Evolutionary conservation across 768 basidiomycete species (phyloP).

Genomic region (Suillus luteus): DNA sequence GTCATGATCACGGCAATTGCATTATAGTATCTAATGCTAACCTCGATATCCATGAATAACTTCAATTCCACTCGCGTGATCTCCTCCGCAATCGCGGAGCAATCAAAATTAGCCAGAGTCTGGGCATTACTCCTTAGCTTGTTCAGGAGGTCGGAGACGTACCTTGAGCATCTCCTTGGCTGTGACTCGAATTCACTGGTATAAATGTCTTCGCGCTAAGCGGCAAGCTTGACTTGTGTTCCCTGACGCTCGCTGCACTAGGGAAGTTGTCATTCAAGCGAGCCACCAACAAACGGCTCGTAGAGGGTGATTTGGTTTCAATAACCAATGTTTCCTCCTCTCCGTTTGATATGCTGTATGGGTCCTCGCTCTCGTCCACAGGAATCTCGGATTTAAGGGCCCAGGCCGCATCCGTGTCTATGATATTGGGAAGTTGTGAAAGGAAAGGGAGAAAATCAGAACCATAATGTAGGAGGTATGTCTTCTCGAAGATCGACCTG

Average conservation of each 20-base stretch:
- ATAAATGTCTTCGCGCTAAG: conserved; percentile 48
- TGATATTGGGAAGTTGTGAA: conserved; percentile 60
- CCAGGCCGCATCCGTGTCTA: conserved; percentile 75
- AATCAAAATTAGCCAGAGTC: conserved; percentile 56
- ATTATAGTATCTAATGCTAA: conserved; percentile 36
- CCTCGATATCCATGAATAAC: conserved; percentile 76
- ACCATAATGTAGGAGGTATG: conserved; percentile 82
- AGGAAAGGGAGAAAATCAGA: conserved; percentile 82
- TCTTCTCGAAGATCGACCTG: conserved; percentile 77
- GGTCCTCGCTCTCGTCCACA: conserved; percentile 64
- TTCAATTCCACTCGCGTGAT: conserved; percentile 75
- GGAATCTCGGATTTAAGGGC: conserved; percentile 62
- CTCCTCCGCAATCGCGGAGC: conserved; percentile 78
- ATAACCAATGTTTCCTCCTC: conserved; percentile 43
- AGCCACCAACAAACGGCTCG: conserved; percentile 24
- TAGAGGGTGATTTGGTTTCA: conserved; percentile 34
- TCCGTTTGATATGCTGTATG: conserved; percentile 53
- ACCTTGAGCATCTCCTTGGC: conserved; percentile 37
- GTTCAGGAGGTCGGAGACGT: conserved; percentile 55
- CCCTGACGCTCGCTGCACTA: conserved; percentile 40
- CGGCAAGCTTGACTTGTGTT: conserved; percentile 72
- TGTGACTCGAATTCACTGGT: conserved; percentile 30
- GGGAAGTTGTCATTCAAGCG: conserved; percentile 24
- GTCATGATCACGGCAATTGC: conserved; percentile 7
- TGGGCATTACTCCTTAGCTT: conserved; percentile 61